A percentile compares a stretch with the other conserved stretches of the same genome.
Evolutionary conservation across 2,329 filamentous ascomycete species (phyloP).

Genomic region (Cytospora piceicola): DNA sequence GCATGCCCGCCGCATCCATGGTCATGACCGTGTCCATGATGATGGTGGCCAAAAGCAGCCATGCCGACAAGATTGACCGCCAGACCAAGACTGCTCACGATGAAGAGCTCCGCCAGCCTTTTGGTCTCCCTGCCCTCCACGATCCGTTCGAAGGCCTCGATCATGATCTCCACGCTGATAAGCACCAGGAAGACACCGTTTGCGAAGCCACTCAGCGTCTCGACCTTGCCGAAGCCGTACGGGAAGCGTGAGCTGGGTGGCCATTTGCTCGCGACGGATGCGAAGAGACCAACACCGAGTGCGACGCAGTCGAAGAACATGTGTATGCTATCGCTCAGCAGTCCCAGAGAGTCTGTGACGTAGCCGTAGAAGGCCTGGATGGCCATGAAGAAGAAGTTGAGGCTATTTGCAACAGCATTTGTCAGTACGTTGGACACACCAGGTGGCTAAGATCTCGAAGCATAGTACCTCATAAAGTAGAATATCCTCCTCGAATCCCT

Average conservation of each 20-base stretch:
- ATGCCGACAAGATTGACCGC: conserved; percentile 92
- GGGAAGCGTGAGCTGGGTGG: conserved; percentile 86
- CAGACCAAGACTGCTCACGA: conserved; percentile 85
- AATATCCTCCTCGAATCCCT: conserved; percentile 94
- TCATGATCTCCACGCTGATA: conserved; percentile 93
- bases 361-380: conserved; percentile 95
- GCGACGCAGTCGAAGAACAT: conserved; percentile 99
- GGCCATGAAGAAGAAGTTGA: conserved; percentile 94
- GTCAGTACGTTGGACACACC: conserved; percentile 2
- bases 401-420: conserved; percentile 50
- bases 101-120: conserved; percentile 80
- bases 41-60: conserved; percentile 76
- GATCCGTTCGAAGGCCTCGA: conserved; percentile 88
- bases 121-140: conserved; percentile 83
- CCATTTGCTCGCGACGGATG: conserved; percentile 96
- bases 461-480: conserved; percentile 86
- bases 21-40: conserved; percentile 57
- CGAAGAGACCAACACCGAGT: conserved; percentile 84
- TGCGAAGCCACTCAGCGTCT: conserved; percentile 93
- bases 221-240: conserved; percentile 95
- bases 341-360: conserved; percentile 85
- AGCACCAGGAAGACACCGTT: conserved; percentile 96
- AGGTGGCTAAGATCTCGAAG: conserved; percentile 16
- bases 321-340: conserved; percentile 97
- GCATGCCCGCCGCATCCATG: conserved; percentile 23